Evolutionary conservation across 2,329 filamentous ascomycete genomes (phyloP), one percentile per base, ranked within the genome.

Genomic region (Calonectria naviculata): DNA sequence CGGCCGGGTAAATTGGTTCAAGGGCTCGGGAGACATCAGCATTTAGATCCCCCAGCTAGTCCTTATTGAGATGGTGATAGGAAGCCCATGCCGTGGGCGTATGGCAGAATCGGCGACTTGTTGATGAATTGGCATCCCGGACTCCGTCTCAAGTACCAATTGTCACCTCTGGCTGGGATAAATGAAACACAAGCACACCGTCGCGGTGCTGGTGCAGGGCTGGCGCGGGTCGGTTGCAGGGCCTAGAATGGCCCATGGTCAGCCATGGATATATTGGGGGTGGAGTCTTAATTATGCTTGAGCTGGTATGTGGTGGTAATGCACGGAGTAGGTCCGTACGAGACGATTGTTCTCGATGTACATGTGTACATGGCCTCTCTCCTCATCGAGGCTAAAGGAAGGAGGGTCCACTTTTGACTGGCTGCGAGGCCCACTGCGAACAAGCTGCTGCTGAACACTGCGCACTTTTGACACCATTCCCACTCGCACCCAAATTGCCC

Each of bases 181-280:
- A 28, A 56, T 36, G 49, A 21, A 56, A 56, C 52, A 56, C 34
- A 15, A 19, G 31, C 31, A 26, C 52, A 38, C 38, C 36, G 36
- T 61, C 36, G 36, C 34, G 46, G 46, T 42, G 62, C 24, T 42
- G 29, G 62, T 42, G 62, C 31, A 65, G 61, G n/a, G 5, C 56
- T 63, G 60, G 52, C 49, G 67, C 31, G 60, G 49, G 47, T 42
- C n/a, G 46, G 65, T 26, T 56, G 52, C 54, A 61, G 42, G 65
- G 65, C 54, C 67, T 60, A 58, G 67, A 69, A 47, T 29, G 67
- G 67, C 12, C 67, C 17, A 69, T 31, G 41, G 34, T 31, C 21
- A 34, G 34, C 52, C 31, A 56, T 26, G 52, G 52, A 56, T 38
- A 36, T 24, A 38, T 38, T 56, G 52, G 52, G 52, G 29, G 63